Base-by-base conservation (phyloP, 208 protist genomes). In the Trichomonas vaginalis region DNA sequence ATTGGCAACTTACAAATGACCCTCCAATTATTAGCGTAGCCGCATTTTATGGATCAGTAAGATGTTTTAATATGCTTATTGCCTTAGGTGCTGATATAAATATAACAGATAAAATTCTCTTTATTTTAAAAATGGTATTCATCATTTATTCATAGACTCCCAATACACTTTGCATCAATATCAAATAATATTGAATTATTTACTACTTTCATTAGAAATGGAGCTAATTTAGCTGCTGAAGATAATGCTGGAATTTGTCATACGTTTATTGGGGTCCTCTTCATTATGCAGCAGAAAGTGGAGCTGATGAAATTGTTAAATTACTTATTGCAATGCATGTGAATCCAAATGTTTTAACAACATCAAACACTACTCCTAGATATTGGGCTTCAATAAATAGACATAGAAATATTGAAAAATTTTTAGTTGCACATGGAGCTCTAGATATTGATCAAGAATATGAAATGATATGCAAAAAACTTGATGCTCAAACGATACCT, bases 321-420 rank as follows among this genome's bases (percentile, higher is more conserved):
- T 23, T 90, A 45, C 42, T 90, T 2, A 35, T 9, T 48, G 37
- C 40, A 12, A 35, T 27, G 48, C 46, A 48, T n/a, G 82, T 90
- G 46, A 48, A 90, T 90, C 42, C 42, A 3, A 90, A 90, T 90
- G 8, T 86, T 15, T 86, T 86, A 48, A 23, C 15, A 23, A 23
- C 48, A 6, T 90, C 42, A 15, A 10, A 48, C 48, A 90, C 82
- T 10, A 90, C 82, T n/a, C n/a, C 42, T 48, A 17, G 82, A 4
- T 90, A 90, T 48, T 90, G 82, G 82, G 82, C 82, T 48, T 90
- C 82, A 48, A 90, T 90, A 0, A 90, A 90, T 48, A 17, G 42
- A 35, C 82, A 90, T 90, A 27, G 82, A 45, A 40, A 46, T 48
- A 21, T 90, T 48, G 82, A 90, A 48, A 90, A 48, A n/a, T 90